Percentiles rank a stretch among this genome's conserved stretches.
phyloP scores from a whole-genome alignment of 2,329 filamentous ascomycete species.

The Trichoderma endophyticum region DNA sequence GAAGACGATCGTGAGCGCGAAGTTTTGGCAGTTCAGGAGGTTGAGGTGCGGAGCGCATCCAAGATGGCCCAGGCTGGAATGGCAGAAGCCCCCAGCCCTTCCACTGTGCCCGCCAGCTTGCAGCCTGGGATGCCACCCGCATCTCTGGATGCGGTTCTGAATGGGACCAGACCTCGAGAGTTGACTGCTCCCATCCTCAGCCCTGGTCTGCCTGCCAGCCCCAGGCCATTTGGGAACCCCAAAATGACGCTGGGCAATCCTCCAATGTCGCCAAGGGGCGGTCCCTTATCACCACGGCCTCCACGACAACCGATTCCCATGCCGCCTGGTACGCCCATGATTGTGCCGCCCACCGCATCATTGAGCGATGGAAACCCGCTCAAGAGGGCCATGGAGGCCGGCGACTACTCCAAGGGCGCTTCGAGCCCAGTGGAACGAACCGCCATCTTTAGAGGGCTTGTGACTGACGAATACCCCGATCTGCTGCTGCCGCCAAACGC shows the following conservation, averaged over 20 bases:
- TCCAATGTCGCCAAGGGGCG: conserved; percentile 61
- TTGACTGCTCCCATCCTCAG: conserved; percentile 50
- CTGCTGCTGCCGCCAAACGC: conserved; percentile 85
- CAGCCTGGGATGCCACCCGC: conserved; percentile 42
- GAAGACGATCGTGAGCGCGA: conserved; percentile 82
- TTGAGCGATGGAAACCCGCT: conserved; percentile 9
- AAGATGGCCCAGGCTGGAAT: conserved; percentile 62
- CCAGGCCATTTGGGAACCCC: conserved; percentile 54
- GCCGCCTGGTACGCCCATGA: conserved; percentile 65
- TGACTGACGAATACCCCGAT: conserved; percentile 83
- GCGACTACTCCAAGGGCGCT: conserved; percentile 30
- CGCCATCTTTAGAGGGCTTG: conserved; percentile 70
- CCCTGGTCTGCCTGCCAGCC: conserved; percentile 58
- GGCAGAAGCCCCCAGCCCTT: conserved; percentile 28
- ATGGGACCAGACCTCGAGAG: conserved; percentile 33
- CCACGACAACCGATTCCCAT: conserved; percentile 71
- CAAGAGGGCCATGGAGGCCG: conserved; percentile 25
- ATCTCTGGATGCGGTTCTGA: conserved; percentile 54
- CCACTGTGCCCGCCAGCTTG: conserved; percentile 32
- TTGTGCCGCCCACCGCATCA: conserved; percentile 39
- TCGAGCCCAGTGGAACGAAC: conserved; percentile 43
- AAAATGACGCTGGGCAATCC: conserved; percentile 55
- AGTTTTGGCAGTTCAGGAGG: conserved; percentile 61
- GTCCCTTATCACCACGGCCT: conserved; percentile 68
- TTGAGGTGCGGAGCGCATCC: conserved; percentile 67